Evolutionary conservation across 495 filamentous ascomycete species (phyloP).

Genomic region (Aspergillus cristatus): DNA sequence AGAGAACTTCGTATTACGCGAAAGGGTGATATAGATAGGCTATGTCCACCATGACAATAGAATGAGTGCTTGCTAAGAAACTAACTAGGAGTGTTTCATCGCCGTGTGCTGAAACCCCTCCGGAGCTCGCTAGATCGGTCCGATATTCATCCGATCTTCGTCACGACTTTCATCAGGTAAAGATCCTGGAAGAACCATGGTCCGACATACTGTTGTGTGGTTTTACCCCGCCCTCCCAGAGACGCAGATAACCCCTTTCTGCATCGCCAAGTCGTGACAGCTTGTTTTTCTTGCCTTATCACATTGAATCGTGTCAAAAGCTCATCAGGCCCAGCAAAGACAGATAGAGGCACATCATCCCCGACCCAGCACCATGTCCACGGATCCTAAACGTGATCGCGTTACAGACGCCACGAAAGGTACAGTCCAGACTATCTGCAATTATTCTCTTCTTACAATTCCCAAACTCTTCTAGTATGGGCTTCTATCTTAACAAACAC

Average conservation of each 20-base stretch:
- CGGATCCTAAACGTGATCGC: background rate
- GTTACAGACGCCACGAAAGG: background rate
- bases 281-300: background rate
- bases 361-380: background rate
- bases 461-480: constrained; percentile 11
- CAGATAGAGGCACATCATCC: background rate
- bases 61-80: too few relatives aligned
- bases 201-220: background rate
- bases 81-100: too few relatives aligned
- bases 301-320: background rate
- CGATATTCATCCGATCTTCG: too few relatives aligned
- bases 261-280: background rate
- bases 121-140: too few relatives aligned
- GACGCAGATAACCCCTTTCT: background rate
- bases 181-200: background rate
- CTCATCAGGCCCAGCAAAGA: too few relatives aligned
- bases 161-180: too few relatives aligned
- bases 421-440: background rate
- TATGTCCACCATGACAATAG: too few relatives aligned
- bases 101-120: too few relatives aligned
- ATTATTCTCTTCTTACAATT: background rate
- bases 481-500: constrained; percentile 22
- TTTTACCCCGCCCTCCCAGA: background rate
- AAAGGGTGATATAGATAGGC: too few relatives aligned
- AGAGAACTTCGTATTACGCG: too few relatives aligned